These are phyloP conservation scores for Ogataea minuta DNA, from an alignment of 805 yeast genomes.

Conservation along the genomic window DNA sequence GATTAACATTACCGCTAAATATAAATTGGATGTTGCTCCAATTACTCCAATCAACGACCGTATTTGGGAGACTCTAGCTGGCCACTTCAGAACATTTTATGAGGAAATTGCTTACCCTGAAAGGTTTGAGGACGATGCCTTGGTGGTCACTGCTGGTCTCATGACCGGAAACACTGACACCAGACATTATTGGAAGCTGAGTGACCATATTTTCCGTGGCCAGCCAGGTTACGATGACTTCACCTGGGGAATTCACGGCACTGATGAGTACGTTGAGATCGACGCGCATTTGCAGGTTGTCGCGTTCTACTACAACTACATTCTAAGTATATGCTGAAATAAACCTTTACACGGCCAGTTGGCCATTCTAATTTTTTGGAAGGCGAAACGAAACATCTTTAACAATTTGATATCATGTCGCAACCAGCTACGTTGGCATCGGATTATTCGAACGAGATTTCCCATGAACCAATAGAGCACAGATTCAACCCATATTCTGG, in stretches of 20 bases:
- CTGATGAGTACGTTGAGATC: slow-evolving; percentile 56
- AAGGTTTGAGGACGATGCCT: slow-evolving; percentile 15
- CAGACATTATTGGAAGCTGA: slow-evolving; percentile 58
- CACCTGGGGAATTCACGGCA: slow-evolving; percentile 51
- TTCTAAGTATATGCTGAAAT: slow-evolving; percentile 5
- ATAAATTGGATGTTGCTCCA: slow-evolving; percentile 43
- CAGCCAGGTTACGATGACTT: slow-evolving; percentile 45
- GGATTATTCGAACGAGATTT: slow-evolving; percentile 59
- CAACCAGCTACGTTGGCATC: slow-evolving; percentile 51
- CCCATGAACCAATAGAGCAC: slow-evolving; percentile 75
- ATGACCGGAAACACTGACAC: slow-evolving; percentile 76
- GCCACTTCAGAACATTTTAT: slow-evolving; percentile 59
- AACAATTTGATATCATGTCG: slow-evolving; percentile 9
- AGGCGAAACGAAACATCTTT: slow-evolving; percentile 15
- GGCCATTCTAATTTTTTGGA: slow-evolving; percentile 6
- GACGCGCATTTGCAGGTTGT: slow-evolving; percentile 59
- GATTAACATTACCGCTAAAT: slow-evolving; percentile 22
- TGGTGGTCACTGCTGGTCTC: slow-evolving; percentile 53
- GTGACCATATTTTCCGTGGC: slow-evolving; percentile 60
- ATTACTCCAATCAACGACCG: slow-evolving; percentile 41
- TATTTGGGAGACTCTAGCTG: slow-evolving; percentile 57
- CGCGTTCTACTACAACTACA: slow-evolving; percentile 53
- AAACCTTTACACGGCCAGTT: slow-evolving; percentile 2
- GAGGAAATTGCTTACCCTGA: slow-evolving; percentile 47
- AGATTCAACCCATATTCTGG: slow-evolving; percentile 84